These are phyloP conservation scores for Echinochloa phyllopogon DNA, from an alignment of 176 grass and related monocot species.

Conservation along the genomic window DNA sequence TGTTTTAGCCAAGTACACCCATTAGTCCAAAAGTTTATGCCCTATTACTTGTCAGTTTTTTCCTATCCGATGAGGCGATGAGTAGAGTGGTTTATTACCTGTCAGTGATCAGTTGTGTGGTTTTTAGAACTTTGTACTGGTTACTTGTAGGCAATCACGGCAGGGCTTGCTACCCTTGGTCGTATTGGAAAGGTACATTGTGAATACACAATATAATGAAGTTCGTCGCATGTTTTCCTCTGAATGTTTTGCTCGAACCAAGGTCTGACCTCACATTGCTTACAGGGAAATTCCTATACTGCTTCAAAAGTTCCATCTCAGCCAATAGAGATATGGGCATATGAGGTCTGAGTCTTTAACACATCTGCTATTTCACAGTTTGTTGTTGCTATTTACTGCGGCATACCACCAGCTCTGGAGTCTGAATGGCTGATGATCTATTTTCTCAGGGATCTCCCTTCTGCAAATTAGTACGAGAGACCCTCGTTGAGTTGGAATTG, in stretches of 20 bases:
- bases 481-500: slow-evolving; percentile 89
- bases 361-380: neutral
- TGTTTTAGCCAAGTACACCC: neutral
- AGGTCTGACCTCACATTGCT: neutral
- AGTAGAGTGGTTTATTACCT: neutral
- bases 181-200: slow-evolving; percentile 72
- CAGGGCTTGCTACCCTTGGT: slow-evolving; percentile 72
- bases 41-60: neutral
- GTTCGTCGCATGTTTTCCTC: slow-evolving; percentile 17
- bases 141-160: slow-evolving; percentile 70
- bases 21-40: neutral
- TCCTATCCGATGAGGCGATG: neutral
- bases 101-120: neutral
- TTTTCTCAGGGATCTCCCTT: slow-evolving; percentile 80
- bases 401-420: neutral
- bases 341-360: slow-evolving; percentile 62
- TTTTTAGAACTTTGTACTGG: neutral
- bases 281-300: slow-evolving; percentile 75
- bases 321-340: slow-evolving; percentile 92
- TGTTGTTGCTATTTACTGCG: neutral
- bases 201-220: slow-evolving; percentile 18
- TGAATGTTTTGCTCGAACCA: slow-evolving; percentile 28
- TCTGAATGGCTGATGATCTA: slow-evolving; percentile 16
- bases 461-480: slow-evolving; percentile 85
- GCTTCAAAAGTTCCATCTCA: slow-evolving; percentile 72